Conservation (phyloP, 805 yeast species). For the Wickerhamomyces xylosicus region DNA sequence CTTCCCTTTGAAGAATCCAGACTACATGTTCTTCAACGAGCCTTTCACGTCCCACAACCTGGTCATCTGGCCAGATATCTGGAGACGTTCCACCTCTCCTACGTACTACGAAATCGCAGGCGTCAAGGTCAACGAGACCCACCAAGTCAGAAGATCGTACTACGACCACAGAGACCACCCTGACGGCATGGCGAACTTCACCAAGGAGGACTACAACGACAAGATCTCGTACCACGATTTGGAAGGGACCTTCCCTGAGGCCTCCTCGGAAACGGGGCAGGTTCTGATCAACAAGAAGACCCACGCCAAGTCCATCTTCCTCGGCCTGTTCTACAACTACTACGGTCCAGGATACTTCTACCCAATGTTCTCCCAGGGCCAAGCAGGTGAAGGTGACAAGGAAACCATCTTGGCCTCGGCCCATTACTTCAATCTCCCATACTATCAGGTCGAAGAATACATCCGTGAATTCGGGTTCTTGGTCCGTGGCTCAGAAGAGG, state of each 20-base stretch:
- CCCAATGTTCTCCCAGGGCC: slow-evolving; percentile 49
- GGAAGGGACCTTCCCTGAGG: slow-evolving; percentile 58
- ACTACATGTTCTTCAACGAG: slow-evolving; percentile 28
- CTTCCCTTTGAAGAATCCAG: slow-evolving; percentile 41
- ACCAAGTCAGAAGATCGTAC: slow-evolving; percentile 17
- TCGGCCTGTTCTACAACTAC: slow-evolving; percentile 55
- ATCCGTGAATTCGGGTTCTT: slow-evolving; percentile 41
- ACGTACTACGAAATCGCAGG: slow-evolving; percentile 46
- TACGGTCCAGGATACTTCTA: slow-evolving; percentile 53
- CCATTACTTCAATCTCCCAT: slow-evolving; percentile 33
- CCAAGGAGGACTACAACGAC: slow-evolving; percentile 20
- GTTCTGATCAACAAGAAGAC: slow-evolving; percentile 44
- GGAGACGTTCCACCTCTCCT: slow-evolving; percentile 61
- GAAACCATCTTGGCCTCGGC: slow-evolving; percentile 72
- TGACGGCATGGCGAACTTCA: slow-evolving; percentile 3
- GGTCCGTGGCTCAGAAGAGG: slow-evolving; percentile 8
- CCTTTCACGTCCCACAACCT: slow-evolving; percentile 28
- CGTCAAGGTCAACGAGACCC: slow-evolving; percentile 24
- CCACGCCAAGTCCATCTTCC: slow-evolving; percentile 46
- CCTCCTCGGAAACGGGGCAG: slow-evolving; percentile 65
- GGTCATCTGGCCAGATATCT: slow-evolving; percentile 60
- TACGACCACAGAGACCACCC: slow-evolving; percentile 25
- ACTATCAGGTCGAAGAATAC: slow-evolving; percentile 43
- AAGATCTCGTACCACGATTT: slow-evolving; percentile 49
- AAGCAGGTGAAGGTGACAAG: slow-evolving; percentile 75